Evolutionary conservation across 495 filamentous ascomycete species (phyloP), one percentile per base, ranked within the genome.

Genomic region (Astrocystis sublimbata): DNA sequence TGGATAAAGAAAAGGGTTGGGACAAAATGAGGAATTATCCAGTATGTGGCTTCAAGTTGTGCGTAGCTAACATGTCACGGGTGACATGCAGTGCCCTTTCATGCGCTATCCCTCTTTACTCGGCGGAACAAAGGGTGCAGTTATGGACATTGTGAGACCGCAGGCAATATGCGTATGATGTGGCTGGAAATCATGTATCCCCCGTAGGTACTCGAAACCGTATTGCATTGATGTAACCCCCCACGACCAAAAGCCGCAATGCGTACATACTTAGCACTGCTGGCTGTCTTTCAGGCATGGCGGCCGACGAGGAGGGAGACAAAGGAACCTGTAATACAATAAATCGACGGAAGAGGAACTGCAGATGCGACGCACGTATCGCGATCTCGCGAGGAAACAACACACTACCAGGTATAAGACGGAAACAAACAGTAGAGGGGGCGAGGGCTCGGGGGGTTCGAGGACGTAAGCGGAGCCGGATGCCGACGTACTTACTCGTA

Each of bases 181-280:
- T 38, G 6, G 55, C 36, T 49, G 40, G 31, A 58, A 33, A 59
- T 41, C 15, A 49, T 35, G 28, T 24, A 53, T 30, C 30, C 55
- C 26, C 30, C n/a, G n/a, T n/a, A n/a, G n/a, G 10, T 55, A 31
- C 31, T 23, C 21, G 13, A 24, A n/a, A 13, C 10, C 47, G 42
- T 26, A 59, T 24, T 43, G n/a, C 43, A 26, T 59, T 26, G 33
- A 50, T 59, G 57, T 50, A 59, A 59, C 57, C 30, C 21, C 35
- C 40, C 24, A 8, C 17, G 4, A 19, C 56, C 19, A 10, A 28
- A 1, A 15, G 8, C 3, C 13, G 23, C 30, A 19, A 52, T 36
- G 36, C 19, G 58, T 51, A n/a, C n/a, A n/a, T n/a, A n/a, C n/a
- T n/a, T n/a, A n/a, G n/a, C n/a, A n/a, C n/a, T n/a, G n/a, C n/a